Conservation (phyloP, 164 flowering plant genomes). For the Hamamelis virginiana region DNA sequence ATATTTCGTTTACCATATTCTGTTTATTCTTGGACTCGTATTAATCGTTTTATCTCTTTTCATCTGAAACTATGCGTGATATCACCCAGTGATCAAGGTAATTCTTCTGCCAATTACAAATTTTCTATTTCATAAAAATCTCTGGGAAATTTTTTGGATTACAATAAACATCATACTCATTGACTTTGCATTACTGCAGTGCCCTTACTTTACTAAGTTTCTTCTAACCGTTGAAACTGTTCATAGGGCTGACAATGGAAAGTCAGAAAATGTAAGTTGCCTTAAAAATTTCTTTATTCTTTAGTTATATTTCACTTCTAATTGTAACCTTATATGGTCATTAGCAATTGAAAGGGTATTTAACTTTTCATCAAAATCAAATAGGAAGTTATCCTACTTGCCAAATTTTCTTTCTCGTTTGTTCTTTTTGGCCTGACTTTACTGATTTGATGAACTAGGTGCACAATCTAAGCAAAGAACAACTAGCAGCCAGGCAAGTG, state of each 20-base stretch:
- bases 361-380: background rate
- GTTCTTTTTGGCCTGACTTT: constrained; percentile 3
- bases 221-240: constrained; percentile 54
- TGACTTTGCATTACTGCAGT: constrained; percentile 35
- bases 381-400: background rate
- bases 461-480: constrained; percentile 54
- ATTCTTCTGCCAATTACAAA: background rate
- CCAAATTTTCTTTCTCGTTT: background rate
- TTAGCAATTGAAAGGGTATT: background rate
- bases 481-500: constrained; percentile 55
- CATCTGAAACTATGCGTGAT: constrained; percentile 16
- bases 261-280: constrained; percentile 63
- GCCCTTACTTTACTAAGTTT: constrained; percentile 61
- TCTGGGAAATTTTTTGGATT: background rate
- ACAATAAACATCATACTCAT: background rate
- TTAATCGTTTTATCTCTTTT: constrained; percentile 16
- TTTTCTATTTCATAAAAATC: background rate
- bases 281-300: background rate
- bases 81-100: constrained; percentile 57
- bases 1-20: background rate
- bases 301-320: background rate
- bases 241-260: constrained; percentile 60
- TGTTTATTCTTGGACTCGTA: constrained; percentile 4
- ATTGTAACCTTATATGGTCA: background rate
- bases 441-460: constrained; percentile 35